A percentile compares a stretch with the other conserved stretches of the same genome.
Conservation (phyloP, 495 filamentous ascomycete genomes). For the Penicillium salamii region DNA sequence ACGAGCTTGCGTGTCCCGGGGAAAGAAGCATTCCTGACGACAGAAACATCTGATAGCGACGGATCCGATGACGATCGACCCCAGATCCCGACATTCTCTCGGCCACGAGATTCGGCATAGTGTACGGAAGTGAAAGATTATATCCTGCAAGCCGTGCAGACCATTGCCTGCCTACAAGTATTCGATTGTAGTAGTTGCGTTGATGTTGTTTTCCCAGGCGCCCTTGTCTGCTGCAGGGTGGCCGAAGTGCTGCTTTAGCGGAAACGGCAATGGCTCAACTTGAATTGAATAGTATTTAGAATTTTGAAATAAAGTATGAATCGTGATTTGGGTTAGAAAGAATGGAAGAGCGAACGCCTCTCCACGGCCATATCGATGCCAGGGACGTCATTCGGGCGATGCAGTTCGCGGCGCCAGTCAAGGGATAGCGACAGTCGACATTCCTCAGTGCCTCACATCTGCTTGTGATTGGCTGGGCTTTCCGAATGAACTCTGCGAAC, state of each 20-base stretch:
- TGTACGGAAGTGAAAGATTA: neutral
- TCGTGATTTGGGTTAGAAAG: too few species aligned
- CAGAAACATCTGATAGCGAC: constrained; percentile 20
- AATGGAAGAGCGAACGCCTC: too few species aligned
- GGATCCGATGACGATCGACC: constrained; percentile 20
- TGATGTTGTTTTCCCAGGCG: too few species aligned
- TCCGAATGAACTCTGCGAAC: constrained; percentile 1
- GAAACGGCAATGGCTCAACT: too few species aligned
- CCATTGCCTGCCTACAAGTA: too few species aligned
- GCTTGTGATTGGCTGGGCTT: neutral
- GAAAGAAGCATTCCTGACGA: constrained; percentile 13
- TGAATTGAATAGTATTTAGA: too few species aligned
- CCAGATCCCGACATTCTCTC: constrained; percentile 6
- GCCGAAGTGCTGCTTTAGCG: too few species aligned
- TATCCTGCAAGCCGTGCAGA: too few species aligned
- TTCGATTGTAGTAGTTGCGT: too few species aligned
- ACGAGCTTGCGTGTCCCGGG: constrained; percentile 10
- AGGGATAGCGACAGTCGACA: constrained; percentile 6
- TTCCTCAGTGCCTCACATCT: constrained; percentile 1
- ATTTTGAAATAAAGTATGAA: too few species aligned
- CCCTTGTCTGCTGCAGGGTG: too few species aligned
- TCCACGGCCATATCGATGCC: neutral
- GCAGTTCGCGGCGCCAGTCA: constrained; percentile 4
- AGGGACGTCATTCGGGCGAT: neutral
- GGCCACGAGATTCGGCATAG: constrained; percentile 3